A percentile compares a stretch with the other conserved stretches of the same genome.
Conservation (phyloP, 2,329 filamentous ascomycete species). For the Fusarium abutilonis region DNA sequence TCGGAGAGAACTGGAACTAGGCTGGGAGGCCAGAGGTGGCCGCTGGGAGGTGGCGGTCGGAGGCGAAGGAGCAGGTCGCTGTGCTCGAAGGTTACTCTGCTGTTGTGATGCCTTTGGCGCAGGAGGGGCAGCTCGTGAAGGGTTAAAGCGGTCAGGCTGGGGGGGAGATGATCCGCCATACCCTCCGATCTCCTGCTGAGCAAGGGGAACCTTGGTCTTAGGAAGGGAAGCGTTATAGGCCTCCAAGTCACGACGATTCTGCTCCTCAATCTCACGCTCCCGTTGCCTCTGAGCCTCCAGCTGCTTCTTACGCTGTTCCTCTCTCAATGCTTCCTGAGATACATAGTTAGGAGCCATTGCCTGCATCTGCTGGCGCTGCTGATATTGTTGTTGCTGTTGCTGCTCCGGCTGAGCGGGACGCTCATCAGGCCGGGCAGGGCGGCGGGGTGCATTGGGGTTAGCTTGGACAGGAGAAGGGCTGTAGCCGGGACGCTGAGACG, state of each 20-base stretch:
- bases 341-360: slow-evolving; percentile 65
- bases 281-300: slow-evolving; percentile 65
- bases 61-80: slow-evolving; percentile 83
- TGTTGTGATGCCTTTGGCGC: slow-evolving; percentile 71
- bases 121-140: slow-evolving; percentile 83
- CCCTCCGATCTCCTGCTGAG: slow-evolving; percentile 87
- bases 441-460: slow-evolving; percentile 53
- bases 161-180: slow-evolving; percentile 54
- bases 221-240: slow-evolving; percentile 91
- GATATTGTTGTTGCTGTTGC: slow-evolving; percentile 61
- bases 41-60: slow-evolving; percentile 54
- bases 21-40: slow-evolving; percentile 60
- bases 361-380: slow-evolving; percentile 68
- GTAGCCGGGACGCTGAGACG: slow-evolving; percentile 58
- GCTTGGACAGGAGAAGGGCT: slow-evolving; percentile 52
- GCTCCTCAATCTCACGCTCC: slow-evolving; percentile 67
- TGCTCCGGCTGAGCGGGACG: slow-evolving; percentile 48
- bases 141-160: slow-evolving; percentile 80
- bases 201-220: slow-evolving; percentile 79
- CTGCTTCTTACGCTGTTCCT: slow-evolving; percentile 71
- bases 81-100: slow-evolving; percentile 70
- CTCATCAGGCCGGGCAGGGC: slow-evolving; percentile 56
- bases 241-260: slow-evolving; percentile 79
- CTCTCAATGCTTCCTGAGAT: slow-evolving; percentile 60
- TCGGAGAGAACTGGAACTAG: slow-evolving; percentile 58